Percentiles rank a stretch among this genome's conserved stretches.
phyloP scores from a whole-genome alignment of 164 flowering plant species.

The Protea cynaroides region DNA sequence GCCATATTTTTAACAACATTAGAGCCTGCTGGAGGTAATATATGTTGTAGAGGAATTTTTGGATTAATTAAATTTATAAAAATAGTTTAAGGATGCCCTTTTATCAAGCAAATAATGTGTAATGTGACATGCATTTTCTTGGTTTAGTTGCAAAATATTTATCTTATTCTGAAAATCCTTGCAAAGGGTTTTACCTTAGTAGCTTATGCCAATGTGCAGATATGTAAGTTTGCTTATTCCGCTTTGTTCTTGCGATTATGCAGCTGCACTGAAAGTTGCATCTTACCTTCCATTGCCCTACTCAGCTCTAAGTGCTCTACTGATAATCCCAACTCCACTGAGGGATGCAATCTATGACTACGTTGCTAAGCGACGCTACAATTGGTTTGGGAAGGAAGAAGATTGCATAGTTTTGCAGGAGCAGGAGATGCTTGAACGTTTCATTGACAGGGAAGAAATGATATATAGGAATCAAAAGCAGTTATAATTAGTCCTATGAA shows the following conservation, averaged over 20 bases:
- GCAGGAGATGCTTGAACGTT: slow-evolving; percentile 71
- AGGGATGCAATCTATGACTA: slow-evolving; percentile 79
- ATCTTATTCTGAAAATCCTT: too few species aligned
- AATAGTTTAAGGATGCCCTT: too few species aligned
- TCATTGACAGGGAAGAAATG: slow-evolving; percentile 76
- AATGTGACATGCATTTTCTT: too few species aligned
- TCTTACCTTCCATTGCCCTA: slow-evolving; percentile 86
- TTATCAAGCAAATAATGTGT: too few species aligned
- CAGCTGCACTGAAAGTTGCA: slow-evolving; percentile 82
- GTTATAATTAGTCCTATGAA: slow-evolving; percentile 3
- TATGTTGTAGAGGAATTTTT: too few species aligned
- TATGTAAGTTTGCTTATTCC: too few species aligned
- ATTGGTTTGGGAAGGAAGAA: slow-evolving; percentile 72
- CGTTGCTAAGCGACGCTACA: slow-evolving; percentile 66
- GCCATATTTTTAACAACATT: too few species aligned
- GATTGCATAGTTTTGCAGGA: slow-evolving; percentile 71
- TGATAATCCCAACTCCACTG: slow-evolving; percentile 58
- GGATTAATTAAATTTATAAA: too few species aligned
- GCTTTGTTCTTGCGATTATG: slow-evolving; percentile 19
- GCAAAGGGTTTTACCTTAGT: too few species aligned
- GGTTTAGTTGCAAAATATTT: too few species aligned
- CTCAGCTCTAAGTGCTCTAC: slow-evolving; percentile 52
- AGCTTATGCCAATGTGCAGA: too few species aligned
- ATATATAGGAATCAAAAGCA: slow-evolving; percentile 22
- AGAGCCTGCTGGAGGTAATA: too few species aligned